phyloP scores from a whole-genome alignment of 2,329 filamentous ascomycete species.

The Xylogone sp. region DNA sequence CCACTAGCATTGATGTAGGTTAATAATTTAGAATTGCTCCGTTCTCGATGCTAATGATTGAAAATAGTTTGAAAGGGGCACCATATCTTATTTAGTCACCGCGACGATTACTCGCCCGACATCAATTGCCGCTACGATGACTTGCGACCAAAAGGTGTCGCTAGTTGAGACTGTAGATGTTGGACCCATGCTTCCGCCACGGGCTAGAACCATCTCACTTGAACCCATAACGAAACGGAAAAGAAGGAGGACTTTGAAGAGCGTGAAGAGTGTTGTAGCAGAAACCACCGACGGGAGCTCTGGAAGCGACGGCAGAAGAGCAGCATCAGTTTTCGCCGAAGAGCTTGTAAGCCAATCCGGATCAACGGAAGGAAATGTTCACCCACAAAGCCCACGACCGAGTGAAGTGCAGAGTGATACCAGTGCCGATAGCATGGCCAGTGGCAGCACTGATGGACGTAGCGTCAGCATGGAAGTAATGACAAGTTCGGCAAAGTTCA shows the following conservation, averaged over 20 bases:
- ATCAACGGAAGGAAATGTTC: constrained; percentile 34
- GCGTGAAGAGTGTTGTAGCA: constrained; percentile 11
- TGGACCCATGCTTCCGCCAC: constrained; percentile 67
- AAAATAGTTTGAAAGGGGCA: constrained; percentile 84
- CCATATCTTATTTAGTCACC: constrained; percentile 86
- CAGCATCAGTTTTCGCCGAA: constrained; percentile 23
- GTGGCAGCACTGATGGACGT: constrained; percentile 34
- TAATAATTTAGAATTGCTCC: not conserved
- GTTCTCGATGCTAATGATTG: constrained; percentile 13
- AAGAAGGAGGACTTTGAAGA: constrained; percentile 32
- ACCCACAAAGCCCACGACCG: constrained; percentile 41
- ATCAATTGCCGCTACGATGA: constrained; percentile 74
- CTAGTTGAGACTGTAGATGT: constrained; percentile 83
- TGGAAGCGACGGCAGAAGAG: constrained; percentile 15
- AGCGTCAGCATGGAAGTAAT: constrained; percentile 38
- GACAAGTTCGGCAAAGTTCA: constrained; percentile 29
- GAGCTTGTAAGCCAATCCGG: constrained; percentile 29
- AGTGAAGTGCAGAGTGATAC: constrained; percentile 66
- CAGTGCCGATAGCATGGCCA: constrained; percentile 58
- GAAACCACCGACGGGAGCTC: constrained; percentile 18
- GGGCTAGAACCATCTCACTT: constrained; percentile 77
- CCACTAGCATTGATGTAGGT: constrained; percentile 93
- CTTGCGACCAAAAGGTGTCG: constrained; percentile 76
- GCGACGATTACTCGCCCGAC: constrained; percentile 87
- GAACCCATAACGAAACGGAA: constrained; percentile 78